Evolutionary conservation across 2,329 filamentous ascomycete genomes (phyloP), one percentile per base, ranked within the genome.

Genomic region (Xylaria sp.): DNA sequence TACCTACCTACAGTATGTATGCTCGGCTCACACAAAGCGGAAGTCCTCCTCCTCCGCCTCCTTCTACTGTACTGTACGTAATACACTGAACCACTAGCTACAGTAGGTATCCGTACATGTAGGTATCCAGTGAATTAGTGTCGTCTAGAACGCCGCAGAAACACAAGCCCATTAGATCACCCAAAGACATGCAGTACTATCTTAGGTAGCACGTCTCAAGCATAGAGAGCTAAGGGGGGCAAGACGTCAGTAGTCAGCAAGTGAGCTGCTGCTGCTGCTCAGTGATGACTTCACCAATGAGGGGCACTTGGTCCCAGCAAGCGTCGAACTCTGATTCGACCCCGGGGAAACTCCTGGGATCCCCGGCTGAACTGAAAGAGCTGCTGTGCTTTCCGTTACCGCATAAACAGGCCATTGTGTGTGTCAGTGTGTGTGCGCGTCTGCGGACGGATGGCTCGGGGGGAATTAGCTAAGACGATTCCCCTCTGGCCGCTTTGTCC

Each of bases 231-330:
- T 52, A 18, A 32, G 23, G 15, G 23, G 32, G 46, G 13, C 25
- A 46, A 55, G 57, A 68, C 65, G 67, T 70, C 69, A 72, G 65
- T 67, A 68, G 66, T 51, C 52, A 67, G 67, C 59, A 52, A 63
- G 46, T 44, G 6, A 46, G 41, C 41, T 18, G 6, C 13, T 6
- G 6, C 13, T 6, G 34, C 23, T 12, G 60, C 52, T 52, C 59
- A 60, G 63, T 68, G 69, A 77, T 75, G 74, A 76, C 75, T 73
- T 76, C 74, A 73, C 73, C 74, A 75, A 75, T 74, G 56, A 66
- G 58, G 70, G 65, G 65, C 5, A 3, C 34, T 62, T 62, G 57
- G 69, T 72, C 69, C 70, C 60, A 56, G 66, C 57, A 66, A 67
- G 62, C 57, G 65, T 56, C 34, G 58, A 71, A 70, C 62, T 70